Base-by-base conservation (phyloP, 2,329 filamentous ascomycete genomes). In the Ceratocystis variospora region DNA sequence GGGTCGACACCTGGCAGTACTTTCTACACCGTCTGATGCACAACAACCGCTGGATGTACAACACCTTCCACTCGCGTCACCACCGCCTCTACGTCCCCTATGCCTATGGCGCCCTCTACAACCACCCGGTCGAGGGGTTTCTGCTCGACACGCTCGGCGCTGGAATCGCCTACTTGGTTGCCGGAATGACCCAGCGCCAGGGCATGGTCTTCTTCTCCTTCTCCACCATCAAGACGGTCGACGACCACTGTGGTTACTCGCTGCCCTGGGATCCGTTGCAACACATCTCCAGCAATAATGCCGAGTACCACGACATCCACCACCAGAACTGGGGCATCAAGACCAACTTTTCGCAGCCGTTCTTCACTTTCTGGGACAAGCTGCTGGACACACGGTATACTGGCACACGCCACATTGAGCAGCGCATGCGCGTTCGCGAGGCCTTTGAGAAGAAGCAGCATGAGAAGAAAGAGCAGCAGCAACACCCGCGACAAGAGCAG, bases 311-410 rank as follows among this genome's bases (percentile, higher is more conserved):
- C 74, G 94, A 99, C 73, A 93, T 99, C 68, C 94, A 99, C 77
- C 94, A 99, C 77, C 94, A 99, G 77, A 95, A 89, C 76, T 97
- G 93, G 92, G 94, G 94, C 67, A 96, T 99, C 81, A 99, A 97
- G 82, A 89, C 87, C 70, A 95, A 95, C 77, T 95, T 90, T 75
- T 88, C 87, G 4, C 90, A 95, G 76, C 90, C 90, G 2, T 95
- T 92, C 78, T 96, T 97, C 77, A 96, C 89, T 61, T 91, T 96
- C 77, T 97, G 94, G 90, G 94, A 99, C 74, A 81, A 83, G 61
- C 73, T 91, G 33, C 79, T 96, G 25, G 86, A 87, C 63, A 99
- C 94, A 28, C 88, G 85, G 76, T 96, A 91, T 86, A 84, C 82
- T 68, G 90, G 89, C 62, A 85, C 80, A 67, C 79, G 79, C 17